phyloP scores from a whole-genome alignment of 1,284 basidiomycete genomes.

The Austropuccinia psidii region DNA sequence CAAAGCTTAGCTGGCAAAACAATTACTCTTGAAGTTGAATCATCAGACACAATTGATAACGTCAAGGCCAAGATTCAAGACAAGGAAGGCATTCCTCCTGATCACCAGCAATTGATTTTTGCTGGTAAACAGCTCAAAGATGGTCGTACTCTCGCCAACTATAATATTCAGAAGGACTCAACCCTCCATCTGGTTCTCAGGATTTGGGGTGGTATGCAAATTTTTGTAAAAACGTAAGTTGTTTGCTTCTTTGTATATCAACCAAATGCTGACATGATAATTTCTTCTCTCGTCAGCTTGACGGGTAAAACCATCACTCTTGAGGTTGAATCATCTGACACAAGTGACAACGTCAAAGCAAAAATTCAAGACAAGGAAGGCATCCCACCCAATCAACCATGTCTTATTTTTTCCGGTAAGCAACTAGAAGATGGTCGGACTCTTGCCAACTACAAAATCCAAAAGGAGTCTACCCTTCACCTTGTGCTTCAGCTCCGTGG shows the following conservation, averaged over 20 bases:
- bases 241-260: background rate
- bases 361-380: too few relatives aligned
- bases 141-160: too few relatives aligned
- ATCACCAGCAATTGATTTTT: too few relatives aligned
- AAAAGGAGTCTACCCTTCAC: conserved; percentile 92
- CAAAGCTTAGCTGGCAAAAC: conserved; percentile 42
- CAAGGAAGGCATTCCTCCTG: conserved; percentile 70
- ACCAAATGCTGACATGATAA: conserved; percentile 38
- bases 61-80: conserved; percentile 56
- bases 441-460: conserved; percentile 77
- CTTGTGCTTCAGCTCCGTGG: conserved; percentile 77
- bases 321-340: conserved; percentile 57
- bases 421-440: conserved; percentile 49
- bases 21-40: conserved; percentile 57
- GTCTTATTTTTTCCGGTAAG: conserved; percentile 51
- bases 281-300: conserved; percentile 38
- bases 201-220: too few relatives aligned
- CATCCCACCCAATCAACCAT: conserved; percentile 82
- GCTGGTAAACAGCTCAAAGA: too few relatives aligned
- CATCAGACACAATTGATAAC: conserved; percentile 58
- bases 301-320: conserved; percentile 52
- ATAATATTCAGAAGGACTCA: too few relatives aligned
- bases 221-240: conserved; percentile 53
- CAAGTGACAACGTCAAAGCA: conserved; percentile 58
- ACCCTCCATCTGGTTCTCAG: too few relatives aligned